phyloP scores from a whole-genome alignment of 1,284 basidiomycete genomes.

The Serendipita sp. region DNA sequence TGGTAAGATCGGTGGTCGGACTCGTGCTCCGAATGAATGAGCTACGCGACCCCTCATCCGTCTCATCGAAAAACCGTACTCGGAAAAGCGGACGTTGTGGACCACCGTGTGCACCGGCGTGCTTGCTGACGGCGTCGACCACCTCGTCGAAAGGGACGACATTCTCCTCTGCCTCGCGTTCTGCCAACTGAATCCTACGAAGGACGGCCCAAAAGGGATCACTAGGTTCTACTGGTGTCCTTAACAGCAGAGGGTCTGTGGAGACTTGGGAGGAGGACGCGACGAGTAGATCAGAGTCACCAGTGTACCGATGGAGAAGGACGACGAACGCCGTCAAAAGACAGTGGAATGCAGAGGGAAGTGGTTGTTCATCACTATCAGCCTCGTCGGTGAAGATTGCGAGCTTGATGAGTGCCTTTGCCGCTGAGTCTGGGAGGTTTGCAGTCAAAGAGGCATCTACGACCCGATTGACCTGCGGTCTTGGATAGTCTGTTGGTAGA shows the following conservation, averaged over 20 bases:
- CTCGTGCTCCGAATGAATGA: constrained; percentile 68
- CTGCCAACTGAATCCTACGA: constrained; percentile 70
- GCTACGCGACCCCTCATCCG: constrained; percentile 44
- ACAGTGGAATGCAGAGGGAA: constrained; percentile 79
- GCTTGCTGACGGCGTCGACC: constrained; percentile 56
- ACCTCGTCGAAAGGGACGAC: constrained; percentile 73
- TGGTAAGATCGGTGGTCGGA: constrained; percentile 81
- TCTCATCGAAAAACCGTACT: constrained; percentile 93
- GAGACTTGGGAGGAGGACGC: constrained; percentile 77
- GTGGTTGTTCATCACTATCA: constrained; percentile 21
- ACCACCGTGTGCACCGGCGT: constrained; percentile 36
- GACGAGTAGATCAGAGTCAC: constrained; percentile 88
- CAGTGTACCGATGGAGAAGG: constrained; percentile 88
- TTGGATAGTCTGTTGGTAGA: constrained; percentile 91
- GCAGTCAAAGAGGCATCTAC: constrained; percentile 66
- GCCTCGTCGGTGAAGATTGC: constrained; percentile 53
- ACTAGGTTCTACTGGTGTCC: constrained; percentile 71
- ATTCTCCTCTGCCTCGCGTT: constrained; percentile 75
- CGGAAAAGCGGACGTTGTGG: constrained; percentile 60
- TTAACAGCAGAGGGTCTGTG: constrained; percentile 70
- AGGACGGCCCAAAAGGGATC: constrained; percentile 91
- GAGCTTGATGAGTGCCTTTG: constrained; percentile 40
- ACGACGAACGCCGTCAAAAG: constrained; percentile 85
- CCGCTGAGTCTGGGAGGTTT: constrained; percentile 39
- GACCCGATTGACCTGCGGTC: constrained; percentile 60